A percentile compares a stretch with the other conserved stretches of the same genome.
phyloP scores from a whole-genome alignment of 2,329 filamentous ascomycete genomes.

The Trichoderma sp. region DNA sequence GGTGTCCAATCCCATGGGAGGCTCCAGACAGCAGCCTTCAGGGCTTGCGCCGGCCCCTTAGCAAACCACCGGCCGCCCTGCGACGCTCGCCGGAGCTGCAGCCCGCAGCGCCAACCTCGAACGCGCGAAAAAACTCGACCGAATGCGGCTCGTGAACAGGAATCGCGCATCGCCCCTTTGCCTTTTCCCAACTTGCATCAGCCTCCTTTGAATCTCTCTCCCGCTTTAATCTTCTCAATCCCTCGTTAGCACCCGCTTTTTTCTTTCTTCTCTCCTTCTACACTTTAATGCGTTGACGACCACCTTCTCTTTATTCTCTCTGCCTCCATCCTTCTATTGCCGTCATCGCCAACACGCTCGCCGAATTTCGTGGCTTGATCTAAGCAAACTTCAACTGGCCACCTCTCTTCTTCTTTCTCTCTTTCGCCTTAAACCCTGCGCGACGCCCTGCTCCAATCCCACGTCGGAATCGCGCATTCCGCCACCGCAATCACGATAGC shows the following conservation, averaged over 20 bases:
- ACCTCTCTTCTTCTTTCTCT: neutral
- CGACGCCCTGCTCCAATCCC: neutral
- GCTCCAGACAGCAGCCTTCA: neutral
- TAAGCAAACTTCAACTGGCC: neutral
- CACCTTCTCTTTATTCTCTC: neutral
- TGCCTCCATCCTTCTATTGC: slow-evolving; percentile 1
- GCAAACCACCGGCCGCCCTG: neutral
- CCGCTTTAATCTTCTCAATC: slow-evolving; percentile 3
- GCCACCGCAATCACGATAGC: slow-evolving; percentile 13
- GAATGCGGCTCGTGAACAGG: neutral
- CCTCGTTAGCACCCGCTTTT: slow-evolving; percentile 14
- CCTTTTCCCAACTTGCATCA: slow-evolving; percentile 16
- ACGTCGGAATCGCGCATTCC: slow-evolving; percentile 20
- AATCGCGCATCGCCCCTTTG: slow-evolving; percentile 20
- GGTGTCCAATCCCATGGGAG: neutral
- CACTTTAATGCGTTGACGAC: neutral
- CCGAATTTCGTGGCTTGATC: neutral
- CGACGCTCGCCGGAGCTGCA: neutral
- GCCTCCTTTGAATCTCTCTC: slow-evolving; percentile 14
- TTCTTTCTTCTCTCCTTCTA: neutral
- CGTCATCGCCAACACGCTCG: slow-evolving; percentile 12
- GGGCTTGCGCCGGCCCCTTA: neutral
- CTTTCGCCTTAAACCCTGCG: neutral
- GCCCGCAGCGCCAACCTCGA: neutral
- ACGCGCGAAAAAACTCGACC: slow-evolving; percentile 1